Evolutionary conservation across 495 filamentous ascomycete genomes (phyloP).

Genomic region (Aspergillus olivimuriae): DNA sequence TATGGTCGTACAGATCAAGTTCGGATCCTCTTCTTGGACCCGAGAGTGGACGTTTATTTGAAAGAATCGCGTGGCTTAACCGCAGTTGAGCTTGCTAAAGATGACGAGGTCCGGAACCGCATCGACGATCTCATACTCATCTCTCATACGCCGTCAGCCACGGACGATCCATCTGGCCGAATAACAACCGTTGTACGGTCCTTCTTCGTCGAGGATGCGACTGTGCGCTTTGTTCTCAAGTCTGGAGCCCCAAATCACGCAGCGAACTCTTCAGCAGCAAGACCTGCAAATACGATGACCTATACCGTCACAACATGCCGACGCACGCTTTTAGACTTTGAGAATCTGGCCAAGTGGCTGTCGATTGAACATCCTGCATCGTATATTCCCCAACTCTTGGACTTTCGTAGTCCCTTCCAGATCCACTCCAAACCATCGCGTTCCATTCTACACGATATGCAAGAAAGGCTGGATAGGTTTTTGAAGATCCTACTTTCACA

Average conservation of each 20-base stretch:
- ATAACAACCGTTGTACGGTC: constrained; percentile 93
- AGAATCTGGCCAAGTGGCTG: constrained; percentile 82
- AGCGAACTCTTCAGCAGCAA: constrained; percentile 28
- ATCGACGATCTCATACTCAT: constrained; percentile 92
- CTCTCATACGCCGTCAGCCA: constrained; percentile 48
- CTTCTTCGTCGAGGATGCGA: constrained; percentile 96
- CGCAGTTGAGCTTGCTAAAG: constrained; percentile 94
- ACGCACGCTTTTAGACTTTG: constrained; percentile 85
- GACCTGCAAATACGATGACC: constrained; percentile 48
- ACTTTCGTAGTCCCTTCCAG: constrained; percentile 82
- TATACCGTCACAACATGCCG: constrained; percentile 93
- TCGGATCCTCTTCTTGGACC: constrained; percentile 76
- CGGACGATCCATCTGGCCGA: constrained; percentile 59
- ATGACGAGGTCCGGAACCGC: constrained; percentile 92
- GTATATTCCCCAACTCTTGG: constrained; percentile 77
- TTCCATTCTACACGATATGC: constrained; percentile 78
- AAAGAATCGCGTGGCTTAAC: constrained; percentile 87
- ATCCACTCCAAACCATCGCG: constrained; percentile 87
- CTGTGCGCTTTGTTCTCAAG: constrained; percentile 87
- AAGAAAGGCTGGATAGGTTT: constrained; percentile 80
- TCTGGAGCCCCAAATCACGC: constrained; percentile 58
- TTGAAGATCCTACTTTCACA: constrained; percentile 79
- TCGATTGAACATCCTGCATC: constrained; percentile 89
- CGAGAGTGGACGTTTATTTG: constrained; percentile 75
- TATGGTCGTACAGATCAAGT: constrained; percentile 94